These are phyloP conservation scores for Pestalotiopsis sp. DNA, from an alignment of 2,329 filamentous ascomycete genomes.

Conservation along the genomic window DNA sequence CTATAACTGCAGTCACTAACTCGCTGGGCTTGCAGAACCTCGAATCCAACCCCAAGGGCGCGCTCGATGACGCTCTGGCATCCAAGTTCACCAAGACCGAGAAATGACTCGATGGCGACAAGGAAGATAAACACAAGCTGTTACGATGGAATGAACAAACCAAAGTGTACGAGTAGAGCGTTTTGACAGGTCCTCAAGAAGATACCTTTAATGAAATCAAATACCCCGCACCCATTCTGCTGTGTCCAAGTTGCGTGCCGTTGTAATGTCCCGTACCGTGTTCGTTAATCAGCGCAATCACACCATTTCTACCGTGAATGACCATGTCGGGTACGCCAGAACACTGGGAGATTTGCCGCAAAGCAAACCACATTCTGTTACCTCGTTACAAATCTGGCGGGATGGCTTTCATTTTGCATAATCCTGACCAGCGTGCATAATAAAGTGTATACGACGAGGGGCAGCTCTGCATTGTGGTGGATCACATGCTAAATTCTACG, in stretches of 20 bases:
- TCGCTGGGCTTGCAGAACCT: slow-evolving; percentile 43
- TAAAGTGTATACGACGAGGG: background rate
- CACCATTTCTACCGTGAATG: background rate
- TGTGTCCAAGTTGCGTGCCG: background rate
- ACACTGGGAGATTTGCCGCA: no score
- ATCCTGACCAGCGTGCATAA: background rate
- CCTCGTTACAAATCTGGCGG: no score
- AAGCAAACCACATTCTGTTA: no score
- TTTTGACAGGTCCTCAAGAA: background rate
- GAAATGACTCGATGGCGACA: background rate
- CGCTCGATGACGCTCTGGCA: slow-evolving; percentile 62
- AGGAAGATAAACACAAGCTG: background rate
- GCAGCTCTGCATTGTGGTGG: background rate
- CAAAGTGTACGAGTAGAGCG: slow-evolving; percentile 5
- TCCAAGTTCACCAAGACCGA: slow-evolving; percentile 61
- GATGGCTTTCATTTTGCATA: no score
- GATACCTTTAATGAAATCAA: background rate
- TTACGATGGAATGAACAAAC: slow-evolving; percentile 11
- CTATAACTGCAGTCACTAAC: slow-evolving; percentile 9
- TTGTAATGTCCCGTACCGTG: background rate
- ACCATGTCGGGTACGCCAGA: no score
- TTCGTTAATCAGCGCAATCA: background rate
- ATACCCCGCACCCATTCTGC: background rate
- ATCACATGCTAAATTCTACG: background rate
- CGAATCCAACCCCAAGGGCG: slow-evolving; percentile 66